Evolutionary conservation across 2,329 filamentous ascomycete genomes (phyloP), one percentile per base, ranked within the genome.

Genomic region (Claviceps purpurea): DNA sequence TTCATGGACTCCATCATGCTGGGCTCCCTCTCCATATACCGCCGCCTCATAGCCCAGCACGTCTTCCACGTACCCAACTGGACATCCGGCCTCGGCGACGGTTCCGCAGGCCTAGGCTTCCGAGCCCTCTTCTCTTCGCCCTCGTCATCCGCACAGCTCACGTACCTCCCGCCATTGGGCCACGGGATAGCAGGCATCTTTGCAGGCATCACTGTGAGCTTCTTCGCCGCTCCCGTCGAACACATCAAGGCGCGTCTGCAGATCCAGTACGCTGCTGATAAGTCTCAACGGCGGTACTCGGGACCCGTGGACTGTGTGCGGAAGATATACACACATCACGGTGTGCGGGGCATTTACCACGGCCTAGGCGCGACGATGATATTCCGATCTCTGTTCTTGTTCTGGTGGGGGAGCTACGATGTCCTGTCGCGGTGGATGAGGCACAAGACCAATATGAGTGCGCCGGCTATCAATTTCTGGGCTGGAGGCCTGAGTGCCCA

Each of bases 321-420:
- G 59, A 91, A 89, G 68, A 81, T 88, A 46, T 79, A 79, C 64
- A 61, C 65, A n/a, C 65, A 72, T 49, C 89, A 97, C 65, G 91
- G 93, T 46, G 61, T 96, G 2, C 64, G 69, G 22, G 93, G 91
- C 39, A 67, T 98, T 7, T 98, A 91, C 68, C 89, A 89, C 64
- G 93, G 93, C 0, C 76, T 98, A 13, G 73, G 70, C 40, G 87
- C 93, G 1, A 97, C 93, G 0, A 73, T 97, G 48, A 68, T 97
- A 47, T 97, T 97, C 72, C 80, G 93, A 18, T 81, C 82, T 14
- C 95, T 91, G 71, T 98, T 98, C 75, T 96, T 95, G 76, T 93
- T 85, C 73, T 97, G 90, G 90, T 98, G 93, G 93, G 83, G 84
- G n/a, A 86, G 82, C 55, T 98, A 98, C 72, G 91, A 96, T 62